A percentile compares a stretch with the other conserved stretches of the same genome.
These are phyloP conservation scores for Ceratocystis colombiana DNA, from an alignment of 2,329 filamentous ascomycete genomes.

Conservation along the genomic window DNA sequence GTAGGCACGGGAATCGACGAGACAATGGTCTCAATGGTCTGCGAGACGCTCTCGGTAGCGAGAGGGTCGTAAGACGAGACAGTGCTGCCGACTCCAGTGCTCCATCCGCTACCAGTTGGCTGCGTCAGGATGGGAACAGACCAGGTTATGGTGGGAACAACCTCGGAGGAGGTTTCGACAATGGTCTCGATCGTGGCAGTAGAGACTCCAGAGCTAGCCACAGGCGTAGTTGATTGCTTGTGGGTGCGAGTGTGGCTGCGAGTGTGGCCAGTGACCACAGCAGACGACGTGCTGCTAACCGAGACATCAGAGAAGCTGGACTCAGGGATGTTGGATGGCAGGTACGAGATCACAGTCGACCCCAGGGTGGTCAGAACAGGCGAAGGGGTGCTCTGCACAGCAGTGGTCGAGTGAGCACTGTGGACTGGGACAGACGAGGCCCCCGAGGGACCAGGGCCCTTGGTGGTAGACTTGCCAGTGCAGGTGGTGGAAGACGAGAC, in stretches of 20 bases:
- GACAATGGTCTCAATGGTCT: not conserved
- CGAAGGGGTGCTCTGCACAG: constrained; percentile 17
- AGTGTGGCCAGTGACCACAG: not conserved
- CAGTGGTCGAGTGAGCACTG: constrained; percentile 1
- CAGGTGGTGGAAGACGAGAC: constrained; percentile 14
- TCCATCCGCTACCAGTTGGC: not conserved
- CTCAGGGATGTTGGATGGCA: not conserved
- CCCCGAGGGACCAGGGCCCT: not conserved
- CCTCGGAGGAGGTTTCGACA: not conserved
- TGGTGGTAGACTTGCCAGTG: constrained; percentile 14
- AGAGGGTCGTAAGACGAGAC: constrained; percentile 12
- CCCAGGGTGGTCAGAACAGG: constrained; percentile 21
- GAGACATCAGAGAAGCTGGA: constrained; percentile 9
- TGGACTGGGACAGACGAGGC: constrained; percentile 7
- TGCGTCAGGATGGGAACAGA: constrained; percentile 10
- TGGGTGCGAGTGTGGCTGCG: not conserved
- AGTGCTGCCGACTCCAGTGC: not conserved
- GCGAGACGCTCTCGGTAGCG: not conserved
- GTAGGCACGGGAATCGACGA: not conserved
- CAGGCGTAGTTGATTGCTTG: constrained; percentile 16
- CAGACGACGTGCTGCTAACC: not conserved
- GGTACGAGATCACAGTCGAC: constrained; percentile 19
- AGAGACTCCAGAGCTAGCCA: not conserved
- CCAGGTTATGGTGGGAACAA: not conserved
- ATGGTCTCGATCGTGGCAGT: not conserved